A percentile compares a stretch with the other conserved stretches of the same genome.
These are phyloP conservation scores for Rosa multiflora DNA, from an alignment of 306 rosid species.

Conservation along the genomic window DNA sequence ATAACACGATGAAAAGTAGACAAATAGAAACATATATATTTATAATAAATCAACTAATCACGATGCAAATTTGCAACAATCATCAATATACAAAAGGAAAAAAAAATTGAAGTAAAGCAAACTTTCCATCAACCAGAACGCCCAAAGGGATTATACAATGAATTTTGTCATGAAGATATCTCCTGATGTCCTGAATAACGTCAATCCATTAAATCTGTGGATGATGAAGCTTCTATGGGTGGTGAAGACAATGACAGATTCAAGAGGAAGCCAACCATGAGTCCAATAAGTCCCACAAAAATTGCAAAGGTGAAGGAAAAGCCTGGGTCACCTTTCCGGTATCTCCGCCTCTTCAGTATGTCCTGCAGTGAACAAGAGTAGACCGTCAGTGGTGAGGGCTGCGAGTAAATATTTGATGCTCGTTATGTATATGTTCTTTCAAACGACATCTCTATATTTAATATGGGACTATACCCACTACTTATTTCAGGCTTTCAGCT, in stretches of 20 bases:
- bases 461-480: neutral
- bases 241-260: conserved; percentile 69
- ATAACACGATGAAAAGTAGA: neutral
- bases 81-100: conserved; percentile 26
- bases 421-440: neutral
- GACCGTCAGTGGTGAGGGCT: neutral
- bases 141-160: conserved; percentile 17
- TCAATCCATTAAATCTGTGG: neutral
- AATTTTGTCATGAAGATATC: conserved; percentile 17
- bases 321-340: conserved; percentile 59
- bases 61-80: conserved; percentile 16
- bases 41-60: conserved; percentile 19
- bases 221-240: conserved; percentile 20
- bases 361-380: conserved; percentile 43
- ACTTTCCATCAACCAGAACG: conserved; percentile 16
- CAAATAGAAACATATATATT: conserved; percentile 2
- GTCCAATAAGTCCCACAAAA: conserved; percentile 76
- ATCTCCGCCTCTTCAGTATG: conserved; percentile 59
- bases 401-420: neutral
- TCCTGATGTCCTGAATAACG: neutral
- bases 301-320: conserved; percentile 73
- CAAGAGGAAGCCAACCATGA: conserved; percentile 78
- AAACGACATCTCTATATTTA: neutral
- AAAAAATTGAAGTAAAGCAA: neutral
- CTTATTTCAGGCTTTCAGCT: neutral